Evolutionary conservation across 176 grass and related monocot genomes (phyloP).

Genomic region (Sorghum bicolor): Sorghum_bicolor_NCBIv3 NC_012873.2:67978001-67978500

Average conservation of each 20-base stretch:
- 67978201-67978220: background rate
- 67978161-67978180: background rate
- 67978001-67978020: background rate
- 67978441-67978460: background rate
- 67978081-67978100: conserved; percentile 98
- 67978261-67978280: background rate
- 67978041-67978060: conserved; percentile 98
- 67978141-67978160: conserved; percentile 11
- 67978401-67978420: background rate
- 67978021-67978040: conserved; percentile 11
- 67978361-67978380: background rate
- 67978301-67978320: background rate
- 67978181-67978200: background rate
- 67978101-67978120: conserved; percentile 91
- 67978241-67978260: background rate
- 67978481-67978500: background rate
- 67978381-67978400: background rate
- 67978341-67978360: background rate
- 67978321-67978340: background rate
- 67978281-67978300: background rate
- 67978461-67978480: background rate
- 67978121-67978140: background rate
- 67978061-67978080: conserved; percentile 90
- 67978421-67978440: background rate
- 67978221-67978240: background rate